Conservation (phyloP, 2,329 filamentous ascomycete species). For the Laburnicola sp. region DNA sequence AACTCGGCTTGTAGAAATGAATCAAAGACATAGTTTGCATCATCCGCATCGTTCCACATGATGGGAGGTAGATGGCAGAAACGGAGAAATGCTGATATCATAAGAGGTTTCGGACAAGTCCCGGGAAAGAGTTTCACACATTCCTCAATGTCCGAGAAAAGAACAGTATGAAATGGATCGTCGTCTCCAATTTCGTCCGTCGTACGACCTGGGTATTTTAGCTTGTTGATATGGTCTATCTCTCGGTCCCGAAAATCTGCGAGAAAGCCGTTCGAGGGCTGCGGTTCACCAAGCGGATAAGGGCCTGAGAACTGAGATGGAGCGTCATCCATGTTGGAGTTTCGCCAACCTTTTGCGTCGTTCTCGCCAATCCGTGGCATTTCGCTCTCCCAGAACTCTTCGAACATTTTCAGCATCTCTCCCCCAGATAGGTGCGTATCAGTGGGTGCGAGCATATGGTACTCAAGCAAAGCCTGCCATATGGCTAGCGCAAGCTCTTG, state of each 20-base stretch:
- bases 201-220: too few relatives aligned
- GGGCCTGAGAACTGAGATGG: constrained; percentile 6
- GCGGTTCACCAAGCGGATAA: constrained; percentile 3
- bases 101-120: constrained; percentile 45
- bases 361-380: constrained; percentile 75
- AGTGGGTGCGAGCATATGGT: constrained; percentile 67
- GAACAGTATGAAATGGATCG: too few relatives aligned
- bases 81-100: constrained; percentile 68
- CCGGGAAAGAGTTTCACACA: constrained; percentile 56
- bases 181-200: too few relatives aligned
- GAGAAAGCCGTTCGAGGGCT: constrained; percentile 19
- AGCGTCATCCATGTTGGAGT: constrained; percentile 45
- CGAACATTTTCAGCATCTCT: constrained; percentile 50
- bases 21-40: constrained; percentile 54
- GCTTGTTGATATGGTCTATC: too few relatives aligned
- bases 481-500: constrained; percentile 73
- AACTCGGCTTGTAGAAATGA: constrained; percentile 55
- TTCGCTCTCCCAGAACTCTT: constrained; percentile 87
- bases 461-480: constrained; percentile 83
- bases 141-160: too few relatives aligned
- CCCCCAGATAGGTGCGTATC: not conserved
- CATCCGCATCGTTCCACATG: constrained; percentile 25
- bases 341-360: constrained; percentile 69
- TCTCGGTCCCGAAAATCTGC: constrained; percentile 80
- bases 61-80: constrained; percentile 57